Base-by-base conservation (phyloP, 192 early-diverging fungal species). In the Nowakowskiella sp. region DNA sequence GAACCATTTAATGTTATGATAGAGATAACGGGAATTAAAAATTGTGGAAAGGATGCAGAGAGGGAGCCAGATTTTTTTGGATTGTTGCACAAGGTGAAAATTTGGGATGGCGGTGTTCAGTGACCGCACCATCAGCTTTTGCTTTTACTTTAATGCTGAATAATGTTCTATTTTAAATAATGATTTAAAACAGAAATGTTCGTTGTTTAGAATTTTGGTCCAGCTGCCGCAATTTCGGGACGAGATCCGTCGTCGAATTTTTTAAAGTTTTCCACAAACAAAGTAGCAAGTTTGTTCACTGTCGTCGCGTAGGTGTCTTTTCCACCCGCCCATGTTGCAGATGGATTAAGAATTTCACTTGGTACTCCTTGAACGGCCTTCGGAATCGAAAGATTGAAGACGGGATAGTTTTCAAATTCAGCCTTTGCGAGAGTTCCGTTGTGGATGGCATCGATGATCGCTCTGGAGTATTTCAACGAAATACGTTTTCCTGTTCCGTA, bases 381-480 rank as follows among this genome's bases (percentile, higher is more conserved):
- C 59, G 94, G 94, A 61, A 97, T 90, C 61, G 75, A 49, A 25
- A 97, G 74, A 64, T 85, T 84, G 68, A 97, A 97, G 43, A 87
- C 76, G 19, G 86, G 86, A 72, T 90, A 92, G 70, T 68, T 85
- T 46, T 83, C 74, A 69, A 85, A 94, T 56, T 91, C 75, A 36
- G 88, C 85, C 16, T 82, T 85, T 47, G 80, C 72, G 47, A 97
- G 81, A 77, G 89, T 90, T 51, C 92, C 92, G 49, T 65, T 81
- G 85, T 97, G 94, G 71, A 97, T 94, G 43, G 94, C 88, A 67
- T 97, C 92, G 54, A 97, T 88, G 64, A 97, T 93, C 56, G 91
- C 91, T 53, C 94, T 88, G 49, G 91, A 88, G 81, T 97, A 94
- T 81, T 91, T 94, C 55, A 97, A 84, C 29, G 90, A 74, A 57